Base-by-base conservation (phyloP, 352 stramenopile genomes). In the Thalassiosira hispida region DNA sequence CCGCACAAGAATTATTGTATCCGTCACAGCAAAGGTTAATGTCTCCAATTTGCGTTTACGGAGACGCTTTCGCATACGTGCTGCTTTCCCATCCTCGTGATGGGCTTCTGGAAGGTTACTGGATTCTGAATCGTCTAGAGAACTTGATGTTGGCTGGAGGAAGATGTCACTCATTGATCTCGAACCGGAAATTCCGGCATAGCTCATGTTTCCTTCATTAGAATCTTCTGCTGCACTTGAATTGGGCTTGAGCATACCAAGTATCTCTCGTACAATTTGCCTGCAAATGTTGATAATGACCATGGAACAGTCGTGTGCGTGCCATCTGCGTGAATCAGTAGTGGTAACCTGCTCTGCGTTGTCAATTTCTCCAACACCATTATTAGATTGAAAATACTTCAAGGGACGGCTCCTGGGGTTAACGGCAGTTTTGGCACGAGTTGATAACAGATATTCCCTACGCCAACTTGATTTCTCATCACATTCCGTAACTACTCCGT, bases 1-100 rank as follows among this genome's bases (percentile, higher is more conserved):
- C 52, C 90, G 61, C 31, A 95, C 87, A 87, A 95, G 93, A n/a
- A 93, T 86, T 7, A 93, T 77, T 20, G 84, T 91, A 78, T 95
- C 90, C n/a, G 67, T 79, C 18, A 84, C 51, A 46, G 75, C 60
- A 74, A 86, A 90, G 25, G 63, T 73, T 12, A 89, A 68, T 20
- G 73, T 67, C 44, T 84, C 69, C 35, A 70, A 55, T 65, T 79
- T 69, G 38, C 44, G 53, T 47, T 68, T 79, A 11, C 38, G 67
- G 31, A 53, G 44, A 27, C 61, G 59, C 38, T 42, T 70, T 78
- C 60, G 35, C 20, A 65, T 40, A 57, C 27, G 14, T 47, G 78
- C 38, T 67, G 65, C 38, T 69, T 73, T 70, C 16, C 67, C 69
- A 44, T 85, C 63, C 55, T 75, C 63, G 22, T 76, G 23, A 23